Evolutionary conservation across 345 rosid species (phyloP).

Genomic region (Hibiscus mutabilis): DNA sequence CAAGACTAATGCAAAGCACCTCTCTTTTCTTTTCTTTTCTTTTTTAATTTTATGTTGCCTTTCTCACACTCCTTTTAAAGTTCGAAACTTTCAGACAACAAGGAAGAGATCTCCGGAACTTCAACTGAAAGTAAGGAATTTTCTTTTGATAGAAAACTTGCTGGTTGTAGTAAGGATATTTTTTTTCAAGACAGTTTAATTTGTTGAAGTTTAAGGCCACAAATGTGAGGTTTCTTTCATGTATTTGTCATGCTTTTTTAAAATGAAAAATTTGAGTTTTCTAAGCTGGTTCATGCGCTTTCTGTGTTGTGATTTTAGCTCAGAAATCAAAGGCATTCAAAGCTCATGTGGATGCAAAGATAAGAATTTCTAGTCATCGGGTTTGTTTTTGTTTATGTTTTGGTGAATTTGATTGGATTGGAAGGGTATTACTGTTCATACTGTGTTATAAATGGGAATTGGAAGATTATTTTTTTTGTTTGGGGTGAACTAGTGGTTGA

Average conservation of each 20-base stretch:
- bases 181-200: not conserved
- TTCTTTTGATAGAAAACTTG: not conserved
- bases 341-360: conserved; percentile 10
- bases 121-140: conserved; percentile 46
- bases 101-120: conserved; percentile 48
- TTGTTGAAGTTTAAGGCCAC: not conserved
- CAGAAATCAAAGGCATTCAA: conserved; percentile 11
- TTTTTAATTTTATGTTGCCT: not conserved
- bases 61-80: conserved; percentile 11
- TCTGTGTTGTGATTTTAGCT: conserved; percentile 10
- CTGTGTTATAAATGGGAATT: not conserved
- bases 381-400: not conserved
- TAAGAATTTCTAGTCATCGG: conserved; percentile 6
- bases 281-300: not conserved
- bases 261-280: conserved; percentile 1
- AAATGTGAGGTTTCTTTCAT: not conserved
- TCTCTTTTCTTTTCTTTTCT: not conserved
- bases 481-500: not conserved
- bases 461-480: not conserved
- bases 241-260: not conserved
- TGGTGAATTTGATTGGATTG: conserved; percentile 8
- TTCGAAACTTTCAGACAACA: conserved; percentile 22
- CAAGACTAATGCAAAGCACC: conserved; percentile 4
- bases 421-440: conserved; percentile 3
- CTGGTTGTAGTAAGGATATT: not conserved